Percentiles rank a stretch among this genome's conserved stretches.
These are phyloP conservation scores for Akanthomyces dipterigenus DNA, from an alignment of 2,329 filamentous ascomycete species.

Conservation along the genomic window DNA sequence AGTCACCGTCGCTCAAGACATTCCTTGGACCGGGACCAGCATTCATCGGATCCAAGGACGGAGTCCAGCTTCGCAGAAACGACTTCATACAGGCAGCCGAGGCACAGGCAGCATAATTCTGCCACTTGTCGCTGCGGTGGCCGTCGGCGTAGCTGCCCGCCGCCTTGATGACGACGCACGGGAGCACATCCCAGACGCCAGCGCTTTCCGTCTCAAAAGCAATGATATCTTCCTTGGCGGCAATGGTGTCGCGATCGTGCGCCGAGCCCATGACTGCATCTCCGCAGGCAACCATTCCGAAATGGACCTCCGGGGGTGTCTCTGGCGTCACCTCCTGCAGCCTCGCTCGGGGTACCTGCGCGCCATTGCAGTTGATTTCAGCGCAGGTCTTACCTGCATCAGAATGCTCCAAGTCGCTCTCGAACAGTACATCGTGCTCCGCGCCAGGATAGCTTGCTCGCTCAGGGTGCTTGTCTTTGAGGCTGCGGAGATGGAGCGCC, in stretches of 20 bases:
- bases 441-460: conserved; percentile 20
- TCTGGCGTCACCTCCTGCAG: no score
- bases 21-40: no score
- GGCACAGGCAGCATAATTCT: no score
- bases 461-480: no score
- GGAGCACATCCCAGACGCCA: conserved; percentile 25
- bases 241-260: conserved; percentile 27
- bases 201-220: conserved; percentile 31
- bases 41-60: no score
- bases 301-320: conserved; percentile 25
- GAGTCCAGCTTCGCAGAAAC: no score
- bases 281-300: conserved; percentile 32
- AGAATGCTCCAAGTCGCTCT: no score
- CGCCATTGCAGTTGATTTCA: conserved; percentile 10
- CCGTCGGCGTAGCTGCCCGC: conserved; percentile 35
- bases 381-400: conserved; percentile 25
- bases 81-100: no score
- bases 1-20: no score
- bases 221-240: conserved; percentile 20
- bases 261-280: conserved; percentile 35
- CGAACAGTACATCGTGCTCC: conserved; percentile 24
- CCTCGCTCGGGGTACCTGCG: conserved; percentile 28
- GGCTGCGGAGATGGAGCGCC: no score
- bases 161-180: conserved; percentile 32
- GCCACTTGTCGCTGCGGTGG: no score